Evolutionary conservation across 768 basidiomycete species (phyloP), one percentile per base, ranked within the genome.

Genomic region (Mycena venus): DNA sequence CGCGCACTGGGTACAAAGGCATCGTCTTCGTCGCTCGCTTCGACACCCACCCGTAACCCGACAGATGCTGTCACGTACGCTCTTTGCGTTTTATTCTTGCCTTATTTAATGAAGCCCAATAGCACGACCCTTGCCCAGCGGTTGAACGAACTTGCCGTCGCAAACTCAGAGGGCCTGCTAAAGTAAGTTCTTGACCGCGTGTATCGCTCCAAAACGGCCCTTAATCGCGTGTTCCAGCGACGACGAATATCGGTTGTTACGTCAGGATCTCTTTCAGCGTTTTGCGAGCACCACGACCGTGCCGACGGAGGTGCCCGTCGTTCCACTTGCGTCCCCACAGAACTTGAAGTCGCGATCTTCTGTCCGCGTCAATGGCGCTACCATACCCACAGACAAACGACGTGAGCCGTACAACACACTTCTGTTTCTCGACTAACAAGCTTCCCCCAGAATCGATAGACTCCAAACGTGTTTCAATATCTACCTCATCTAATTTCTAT

Each of bases 221-320:
- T 47, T 47, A 53, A 31, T 40, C 66, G 51, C 56, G 49, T 61
- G 23, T 38, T 63, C 38, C 78, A 96, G 95, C 80, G 94, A 96
- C 82, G 94, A 96, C 77, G 95, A 95, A 80, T 96, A 96, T 81
- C 91, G 95, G 62, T 82, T 96, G 51, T 88, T 96, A 15, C 91
- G 95, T 53, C 95, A 95, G 82, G 95, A 92, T 79, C 86, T 96
- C 44, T 96, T 96, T 77, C 94, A 96, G 80, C 90, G 95, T 64
- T 91, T 95, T 78, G 88, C 94, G 19, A 90, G 84, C 73, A 88
- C 86, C 62, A 84, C 90, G 29, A 79, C 85, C 11, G 86, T 94
- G 25, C 93, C 94, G 7, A 85, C 88, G 44, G 94, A 95, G 81
- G 82, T 79, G 12, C 85, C 94, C 27, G 80, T 94, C 51, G 90